Evolutionary conservation across 31 red algal species (phyloP).

Genomic region (Odonthalia washingtoniensis): DNA sequence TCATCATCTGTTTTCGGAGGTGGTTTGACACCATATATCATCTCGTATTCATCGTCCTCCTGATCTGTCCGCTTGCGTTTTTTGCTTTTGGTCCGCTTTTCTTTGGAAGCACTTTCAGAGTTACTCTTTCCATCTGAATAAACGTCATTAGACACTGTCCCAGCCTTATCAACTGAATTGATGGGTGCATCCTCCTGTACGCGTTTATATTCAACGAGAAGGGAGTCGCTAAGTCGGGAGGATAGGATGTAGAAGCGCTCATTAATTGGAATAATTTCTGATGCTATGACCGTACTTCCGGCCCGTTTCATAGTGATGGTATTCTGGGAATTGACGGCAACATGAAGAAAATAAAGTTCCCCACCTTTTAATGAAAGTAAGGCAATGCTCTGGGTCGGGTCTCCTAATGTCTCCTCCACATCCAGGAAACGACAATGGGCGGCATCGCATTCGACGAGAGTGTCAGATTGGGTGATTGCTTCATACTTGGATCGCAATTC

Average conservation of each 20-base stretch:
- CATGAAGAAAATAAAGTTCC: slow-evolving; percentile 87
- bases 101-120: slow-evolving; percentile 1
- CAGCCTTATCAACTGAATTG: slow-evolving; percentile 1
- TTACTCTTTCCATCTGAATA: background rate
- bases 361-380: slow-evolving; percentile 94
- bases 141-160: background rate
- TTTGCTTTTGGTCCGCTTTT: slow-evolving; percentile 41
- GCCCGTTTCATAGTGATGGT: slow-evolving; percentile 82
- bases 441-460: slow-evolving; percentile 70
- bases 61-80: slow-evolving; percentile 65
- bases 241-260: slow-evolving; percentile 83
- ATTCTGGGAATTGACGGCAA: slow-evolving; percentile 68
- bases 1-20: slow-evolving; percentile 69
- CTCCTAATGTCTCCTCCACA: slow-evolving; percentile 52
- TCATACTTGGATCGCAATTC: slow-evolving; percentile 73
- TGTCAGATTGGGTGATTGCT: slow-evolving; percentile 70
- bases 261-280: slow-evolving; percentile 80
- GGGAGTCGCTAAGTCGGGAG: slow-evolving; percentile 78
- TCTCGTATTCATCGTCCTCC: slow-evolving; percentile 79
- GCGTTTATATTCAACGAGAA: slow-evolving; percentile 77
- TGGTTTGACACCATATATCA: slow-evolving; percentile 83
- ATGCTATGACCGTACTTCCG: slow-evolving; percentile 86
- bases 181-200: slow-evolving; percentile 28
- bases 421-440: slow-evolving; percentile 82
- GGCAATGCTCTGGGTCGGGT: slow-evolving; percentile 63